phyloP scores from a whole-genome alignment of 2,329 filamentous ascomycete genomes.

The Fusarium continuum region DNA sequence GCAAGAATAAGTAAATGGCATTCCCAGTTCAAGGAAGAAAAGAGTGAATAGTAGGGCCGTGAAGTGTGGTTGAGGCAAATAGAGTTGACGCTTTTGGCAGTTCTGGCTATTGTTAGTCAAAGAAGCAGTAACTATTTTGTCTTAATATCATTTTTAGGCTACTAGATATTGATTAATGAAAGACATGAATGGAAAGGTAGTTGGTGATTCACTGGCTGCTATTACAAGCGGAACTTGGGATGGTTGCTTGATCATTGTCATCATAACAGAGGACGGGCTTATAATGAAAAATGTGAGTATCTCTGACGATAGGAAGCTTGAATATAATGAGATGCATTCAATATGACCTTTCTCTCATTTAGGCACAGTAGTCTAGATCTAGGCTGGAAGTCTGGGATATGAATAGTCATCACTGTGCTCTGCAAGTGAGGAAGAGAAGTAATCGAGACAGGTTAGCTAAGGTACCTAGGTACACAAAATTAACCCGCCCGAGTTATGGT shows the following conservation, averaged over 20 bases:
- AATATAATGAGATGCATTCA: too few relatives aligned
- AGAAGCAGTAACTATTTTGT: not conserved
- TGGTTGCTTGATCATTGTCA: not conserved
- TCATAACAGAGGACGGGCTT: too few relatives aligned
- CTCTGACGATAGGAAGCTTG: too few relatives aligned
- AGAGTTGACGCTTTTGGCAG: not conserved
- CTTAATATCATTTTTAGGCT: not conserved
- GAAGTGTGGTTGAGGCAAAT: not conserved
- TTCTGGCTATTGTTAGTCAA: not conserved
- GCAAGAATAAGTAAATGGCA: not conserved
- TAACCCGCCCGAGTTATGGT: too few relatives aligned
- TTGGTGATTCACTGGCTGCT: slow-evolving; percentile 8
- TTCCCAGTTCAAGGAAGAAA: not conserved
- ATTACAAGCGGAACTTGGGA: not conserved
- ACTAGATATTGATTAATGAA: not conserved
- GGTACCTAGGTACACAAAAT: too few relatives aligned
- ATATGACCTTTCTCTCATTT: too few relatives aligned
- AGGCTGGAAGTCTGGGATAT: too few relatives aligned
- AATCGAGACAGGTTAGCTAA: too few relatives aligned
- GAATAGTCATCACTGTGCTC: too few relatives aligned
- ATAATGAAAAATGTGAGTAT: too few relatives aligned
- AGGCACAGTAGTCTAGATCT: too few relatives aligned
- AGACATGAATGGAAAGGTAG: not conserved
- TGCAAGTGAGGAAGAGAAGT: too few relatives aligned
- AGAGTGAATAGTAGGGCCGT: not conserved